Base-by-base conservation (phyloP, 345 rosid species). In the Chamaenerion angustifolium region DNA sequence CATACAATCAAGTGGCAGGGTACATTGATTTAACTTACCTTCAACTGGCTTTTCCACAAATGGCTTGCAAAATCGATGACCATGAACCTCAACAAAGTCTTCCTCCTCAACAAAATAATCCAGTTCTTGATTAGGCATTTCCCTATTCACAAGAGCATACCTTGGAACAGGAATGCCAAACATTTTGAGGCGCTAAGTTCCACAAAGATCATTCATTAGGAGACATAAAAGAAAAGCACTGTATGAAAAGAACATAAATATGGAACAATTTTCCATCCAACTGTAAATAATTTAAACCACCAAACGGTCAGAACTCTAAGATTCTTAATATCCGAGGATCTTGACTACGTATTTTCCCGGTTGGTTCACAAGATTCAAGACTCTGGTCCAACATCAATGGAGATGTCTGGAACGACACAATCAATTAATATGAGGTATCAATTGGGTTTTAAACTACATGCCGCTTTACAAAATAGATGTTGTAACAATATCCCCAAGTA, bases 11-110 rank as follows among this genome's bases (percentile, higher is more conserved):
- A 4, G 56, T 25, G 8, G 16, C 46, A 43, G 8, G 16, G 10
- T 51, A 21, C 11, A 42, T 48, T 12, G 31, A 45, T 19, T 46
- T 57, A 8, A 58, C 87, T 66, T 55, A 93, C 99, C 99, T 49
- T 85, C 73, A 46, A 93, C 75, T n/a, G 99, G 99, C 78, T 93
- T 93, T 76, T 93, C 99, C 42, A 93, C 99, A 76, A 88, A 93
- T 48, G 99, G 99, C 81, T 93, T 93, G 90, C 83, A 93, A 55
- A 93, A 93, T 40, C 94, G 85, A 56, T 76, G 58, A 21, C 99
- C 95, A 40, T 79, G 78, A 62, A 93, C 96, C 70, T 88, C 99
- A 53, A 88, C 84, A 71, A 78, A 88, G 75, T 93, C 99, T 67
- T 93, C 99, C 76, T 82, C 85, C 71, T 93, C 99, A 1, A 79